These are phyloP conservation scores for Westerdykella ornata DNA, from an alignment of 2,329 filamentous ascomycete species.

Conservation along the genomic window DNA sequence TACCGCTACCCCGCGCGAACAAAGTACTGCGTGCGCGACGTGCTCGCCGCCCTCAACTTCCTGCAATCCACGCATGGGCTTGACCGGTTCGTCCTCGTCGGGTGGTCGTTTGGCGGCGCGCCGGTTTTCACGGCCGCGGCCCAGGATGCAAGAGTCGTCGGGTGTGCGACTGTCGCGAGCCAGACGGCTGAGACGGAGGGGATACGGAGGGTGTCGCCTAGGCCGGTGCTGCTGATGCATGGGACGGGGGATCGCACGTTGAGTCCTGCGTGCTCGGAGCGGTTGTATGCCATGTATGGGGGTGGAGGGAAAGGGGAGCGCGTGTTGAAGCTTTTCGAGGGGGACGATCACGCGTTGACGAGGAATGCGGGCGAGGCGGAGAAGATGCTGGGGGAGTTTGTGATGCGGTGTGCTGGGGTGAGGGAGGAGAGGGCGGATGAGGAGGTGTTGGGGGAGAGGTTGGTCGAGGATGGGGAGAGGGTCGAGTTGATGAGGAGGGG, in stretches of 20 bases:
- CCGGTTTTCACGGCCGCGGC: conserved; percentile 38
- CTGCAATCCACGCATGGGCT: conserved; percentile 27
- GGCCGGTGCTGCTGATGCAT: conserved; percentile 37
- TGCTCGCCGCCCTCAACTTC: conserved; percentile 34
- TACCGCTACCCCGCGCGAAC: conserved; percentile 36
- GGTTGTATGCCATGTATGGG: conserved; percentile 36
- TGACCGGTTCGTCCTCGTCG: conserved; percentile 37
- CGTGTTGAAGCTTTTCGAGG: conserved; percentile 37
- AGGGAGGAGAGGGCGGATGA: not conserved
- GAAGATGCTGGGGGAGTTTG: conserved; percentile 37
- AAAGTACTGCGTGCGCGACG: conserved; percentile 34
- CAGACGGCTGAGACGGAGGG: conserved; percentile 37
- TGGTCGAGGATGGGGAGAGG: conserved; percentile 4
- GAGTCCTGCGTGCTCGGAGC: conserved; percentile 29
- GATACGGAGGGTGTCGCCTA: conserved; percentile 24
- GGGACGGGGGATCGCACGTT: conserved; percentile 37
- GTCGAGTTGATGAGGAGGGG: conserved; percentile 7
- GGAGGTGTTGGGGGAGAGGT: conserved; percentile 1
- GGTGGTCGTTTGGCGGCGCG: conserved; percentile 42
- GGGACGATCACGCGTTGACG: conserved; percentile 41
- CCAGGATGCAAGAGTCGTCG: conserved; percentile 27
- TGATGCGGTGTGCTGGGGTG: conserved; percentile 31
- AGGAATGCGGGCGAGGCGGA: conserved; percentile 35
- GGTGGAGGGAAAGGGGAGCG: conserved; percentile 10
- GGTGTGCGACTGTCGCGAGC: conserved; percentile 38